Conservation (phyloP, 202 grass and related monocot genomes). For the Thinopyrum obtusiflorum region DNA sequence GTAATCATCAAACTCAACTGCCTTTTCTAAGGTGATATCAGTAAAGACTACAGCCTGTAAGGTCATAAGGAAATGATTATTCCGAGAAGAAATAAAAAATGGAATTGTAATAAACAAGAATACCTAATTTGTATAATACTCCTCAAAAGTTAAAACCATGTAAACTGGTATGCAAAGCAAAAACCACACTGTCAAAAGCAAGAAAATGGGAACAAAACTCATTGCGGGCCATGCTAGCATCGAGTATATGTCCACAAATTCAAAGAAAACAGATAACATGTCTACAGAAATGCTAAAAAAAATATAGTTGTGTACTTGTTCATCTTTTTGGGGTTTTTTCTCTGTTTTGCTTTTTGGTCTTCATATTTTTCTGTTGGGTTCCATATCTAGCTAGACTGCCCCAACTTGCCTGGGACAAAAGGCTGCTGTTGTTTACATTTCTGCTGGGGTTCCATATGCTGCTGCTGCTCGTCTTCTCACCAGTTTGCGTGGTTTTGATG, state of each 20-base stretch:
- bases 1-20: constrained; percentile 78
- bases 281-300: not conserved
- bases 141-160: not conserved
- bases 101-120: not conserved
- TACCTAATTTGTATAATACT: not conserved
- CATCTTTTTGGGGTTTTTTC: not conserved
- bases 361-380: not conserved
- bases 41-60: constrained; percentile 87
- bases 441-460: not conserved
- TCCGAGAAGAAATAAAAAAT: not conserved
- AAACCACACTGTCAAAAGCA: not conserved
- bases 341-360: not conserved
- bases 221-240: not conserved
- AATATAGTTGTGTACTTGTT: not conserved
- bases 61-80: constrained; percentile 16
- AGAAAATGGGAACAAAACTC: not conserved
- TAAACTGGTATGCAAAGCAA: not conserved
- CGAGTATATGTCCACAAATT: not conserved
- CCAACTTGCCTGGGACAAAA: not conserved
- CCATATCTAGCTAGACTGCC: not conserved
- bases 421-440: not conserved
- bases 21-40: constrained; percentile 78
- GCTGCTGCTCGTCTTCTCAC: not conserved
- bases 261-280: not conserved
- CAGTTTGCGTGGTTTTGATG: not conserved